Evolutionary conservation across 371 early-diverging fungal species (phyloP).

Genomic region (Cokeromyces recurvatus): DNA sequence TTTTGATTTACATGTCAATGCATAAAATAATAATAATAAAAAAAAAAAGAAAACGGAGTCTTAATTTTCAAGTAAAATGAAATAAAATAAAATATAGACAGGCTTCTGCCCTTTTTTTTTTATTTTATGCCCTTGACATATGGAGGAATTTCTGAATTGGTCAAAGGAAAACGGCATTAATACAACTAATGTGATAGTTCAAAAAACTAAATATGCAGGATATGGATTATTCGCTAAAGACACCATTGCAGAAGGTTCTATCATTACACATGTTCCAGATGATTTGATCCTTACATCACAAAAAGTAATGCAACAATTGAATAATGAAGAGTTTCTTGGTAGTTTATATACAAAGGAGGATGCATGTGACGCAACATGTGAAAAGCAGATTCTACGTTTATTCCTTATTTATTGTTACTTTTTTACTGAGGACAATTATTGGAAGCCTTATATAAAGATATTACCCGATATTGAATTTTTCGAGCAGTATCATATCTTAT

Average conservation of each 20-base stretch:
- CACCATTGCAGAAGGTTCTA: not conserved
- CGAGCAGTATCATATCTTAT: slow-evolving; percentile 17
- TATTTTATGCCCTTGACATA: not conserved
- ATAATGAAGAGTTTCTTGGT: too few species aligned
- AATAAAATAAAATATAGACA: too few species aligned
- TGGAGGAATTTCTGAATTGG: slow-evolving; percentile 2
- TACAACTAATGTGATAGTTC: not conserved
- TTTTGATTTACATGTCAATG: too few species aligned
- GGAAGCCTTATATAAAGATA: slow-evolving; percentile 44
- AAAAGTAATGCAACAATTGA: slow-evolving; percentile 1
- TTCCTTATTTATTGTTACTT: too few species aligned
- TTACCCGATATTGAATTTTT: slow-evolving; percentile 27
- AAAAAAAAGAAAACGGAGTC: too few species aligned
- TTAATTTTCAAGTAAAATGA: too few species aligned
- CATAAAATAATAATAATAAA: too few species aligned
- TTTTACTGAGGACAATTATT: slow-evolving; percentile 23
- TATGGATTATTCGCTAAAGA: slow-evolving; percentile 27
- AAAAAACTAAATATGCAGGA: slow-evolving; percentile 14
- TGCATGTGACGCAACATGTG: too few species aligned
- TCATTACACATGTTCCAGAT: slow-evolving; percentile 32
- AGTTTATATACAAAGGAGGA: too few species aligned
- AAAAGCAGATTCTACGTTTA: not conserved
- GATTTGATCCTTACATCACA: slow-evolving; percentile 23
- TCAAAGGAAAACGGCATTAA: not conserved
- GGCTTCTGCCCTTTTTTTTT: not conserved